Evolutionary conservation across 106 monocot species (phyloP).

Genomic region (Iris macrosiphon): DNA sequence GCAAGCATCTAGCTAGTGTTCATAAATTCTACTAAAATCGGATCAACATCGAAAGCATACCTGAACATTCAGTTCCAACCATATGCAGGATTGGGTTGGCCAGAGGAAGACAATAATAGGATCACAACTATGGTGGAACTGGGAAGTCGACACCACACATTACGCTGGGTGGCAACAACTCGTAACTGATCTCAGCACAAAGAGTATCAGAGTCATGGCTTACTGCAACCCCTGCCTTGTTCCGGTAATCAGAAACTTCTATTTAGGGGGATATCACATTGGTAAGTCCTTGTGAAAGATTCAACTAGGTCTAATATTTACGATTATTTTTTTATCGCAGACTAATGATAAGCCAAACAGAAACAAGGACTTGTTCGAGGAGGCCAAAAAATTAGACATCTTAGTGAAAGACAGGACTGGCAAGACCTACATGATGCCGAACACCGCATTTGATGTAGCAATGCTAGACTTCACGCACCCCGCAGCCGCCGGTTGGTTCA

Average conservation of each 20-base stretch:
- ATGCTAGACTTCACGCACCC: conserved; percentile 85
- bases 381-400: conserved; percentile 48
- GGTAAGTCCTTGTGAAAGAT: background rate
- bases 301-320: background rate
- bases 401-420: conserved; percentile 53
- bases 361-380: conserved; percentile 57
- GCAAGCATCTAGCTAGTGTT: conserved; percentile 8
- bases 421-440: conserved; percentile 65
- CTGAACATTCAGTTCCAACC: background rate
- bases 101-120: conserved; percentile 83
- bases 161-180: conserved; percentile 61
- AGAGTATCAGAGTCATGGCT: conserved; percentile 59
- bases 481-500: conserved; percentile 53
- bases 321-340: conserved; percentile 19
- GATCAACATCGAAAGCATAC: background rate
- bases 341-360: conserved; percentile 46
- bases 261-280: background rate
- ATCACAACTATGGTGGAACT: conserved; percentile 93
- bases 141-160: conserved; percentile 61
- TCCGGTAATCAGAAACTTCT: conserved; percentile 26
- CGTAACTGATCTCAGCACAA: conserved; percentile 40
- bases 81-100: conserved; percentile 83
- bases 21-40: background rate
- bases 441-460: conserved; percentile 81
- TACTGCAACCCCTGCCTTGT: conserved; percentile 88